phyloP scores from a whole-genome alignment of 208 protist genomes.

The Herpetomonas muscarum region DNA sequence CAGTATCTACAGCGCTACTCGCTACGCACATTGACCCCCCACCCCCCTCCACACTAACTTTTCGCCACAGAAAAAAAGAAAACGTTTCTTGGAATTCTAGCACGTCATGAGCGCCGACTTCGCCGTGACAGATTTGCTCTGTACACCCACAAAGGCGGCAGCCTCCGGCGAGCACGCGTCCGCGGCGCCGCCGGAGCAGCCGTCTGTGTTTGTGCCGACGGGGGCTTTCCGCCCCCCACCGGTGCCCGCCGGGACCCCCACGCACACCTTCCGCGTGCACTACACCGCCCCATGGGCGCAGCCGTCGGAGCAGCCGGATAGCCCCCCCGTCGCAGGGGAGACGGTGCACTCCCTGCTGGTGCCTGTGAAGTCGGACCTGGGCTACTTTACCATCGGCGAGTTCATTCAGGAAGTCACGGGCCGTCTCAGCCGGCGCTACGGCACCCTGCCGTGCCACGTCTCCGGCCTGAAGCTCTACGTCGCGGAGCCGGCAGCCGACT shows the following conservation, averaged over 20 bases:
- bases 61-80: background rate
- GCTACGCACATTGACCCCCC: no score
- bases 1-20: no score
- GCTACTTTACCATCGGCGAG: slow-evolving; percentile 1
- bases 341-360: slow-evolving; percentile 8
- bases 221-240: background rate
- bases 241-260: background rate
- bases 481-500: background rate
- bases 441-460: background rate
- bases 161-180: no score
- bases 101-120: background rate
- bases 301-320: no score
- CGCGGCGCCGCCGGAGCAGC: no score
- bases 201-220: background rate
- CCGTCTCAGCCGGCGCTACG: slow-evolving; percentile 6
- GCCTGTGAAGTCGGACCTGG: slow-evolving; percentile 2
- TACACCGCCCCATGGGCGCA: background rate
- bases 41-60: no score
- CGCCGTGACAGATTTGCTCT: background rate
- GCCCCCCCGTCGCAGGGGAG: no score
- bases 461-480: background rate
- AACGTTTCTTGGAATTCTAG: no score
- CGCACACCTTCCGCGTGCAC: background rate
- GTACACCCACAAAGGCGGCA: background rate
- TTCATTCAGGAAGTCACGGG: slow-evolving; percentile 1